A percentile compares a stretch with the other conserved stretches of the same genome.
phyloP scores from a whole-genome alignment of 345 rosid species.

The Isatis tinctoria region DNA sequence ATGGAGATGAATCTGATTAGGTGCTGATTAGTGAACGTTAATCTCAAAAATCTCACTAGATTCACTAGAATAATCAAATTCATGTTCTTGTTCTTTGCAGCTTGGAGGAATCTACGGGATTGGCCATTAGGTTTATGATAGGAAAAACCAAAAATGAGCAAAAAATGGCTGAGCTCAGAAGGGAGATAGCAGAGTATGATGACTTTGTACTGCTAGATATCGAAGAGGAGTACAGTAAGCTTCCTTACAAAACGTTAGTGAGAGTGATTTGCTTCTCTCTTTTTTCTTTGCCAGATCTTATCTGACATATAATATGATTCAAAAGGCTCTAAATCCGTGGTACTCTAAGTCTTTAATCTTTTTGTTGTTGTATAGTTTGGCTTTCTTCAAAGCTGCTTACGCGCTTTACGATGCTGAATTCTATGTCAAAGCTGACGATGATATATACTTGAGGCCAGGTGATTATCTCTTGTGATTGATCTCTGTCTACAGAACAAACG shows the following conservation, averaged over 20 bases:
- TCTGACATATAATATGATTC: neutral
- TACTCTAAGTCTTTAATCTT: neutral
- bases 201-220: conserved; percentile 80
- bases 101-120: conserved; percentile 84
- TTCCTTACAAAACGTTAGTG: conserved; percentile 96
- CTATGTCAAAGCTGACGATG: conserved; percentile 95
- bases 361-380: conserved; percentile 44
- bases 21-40: neutral
- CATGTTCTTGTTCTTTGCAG: conserved; percentile 28
- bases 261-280: neutral
- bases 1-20: neutral
- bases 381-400: conserved; percentile 84
- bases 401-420: conserved; percentile 79
- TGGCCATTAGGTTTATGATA: conserved; percentile 73
- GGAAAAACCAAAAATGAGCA: conserved; percentile 57
- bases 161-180: conserved; percentile 63
- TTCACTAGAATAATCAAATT: neutral
- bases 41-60: neutral
- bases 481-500: neutral
- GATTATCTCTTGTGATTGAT: conserved; percentile 8
- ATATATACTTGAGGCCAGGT: conserved; percentile 93
- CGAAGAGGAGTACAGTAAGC: conserved; percentile 96
- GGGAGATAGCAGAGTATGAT: conserved; percentile 69
- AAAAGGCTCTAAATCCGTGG: neutral
- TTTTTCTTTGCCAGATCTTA: neutral